Base-by-base conservation (phyloP, 495 filamentous ascomycete species). In the Xylaria intraflava region DNA sequence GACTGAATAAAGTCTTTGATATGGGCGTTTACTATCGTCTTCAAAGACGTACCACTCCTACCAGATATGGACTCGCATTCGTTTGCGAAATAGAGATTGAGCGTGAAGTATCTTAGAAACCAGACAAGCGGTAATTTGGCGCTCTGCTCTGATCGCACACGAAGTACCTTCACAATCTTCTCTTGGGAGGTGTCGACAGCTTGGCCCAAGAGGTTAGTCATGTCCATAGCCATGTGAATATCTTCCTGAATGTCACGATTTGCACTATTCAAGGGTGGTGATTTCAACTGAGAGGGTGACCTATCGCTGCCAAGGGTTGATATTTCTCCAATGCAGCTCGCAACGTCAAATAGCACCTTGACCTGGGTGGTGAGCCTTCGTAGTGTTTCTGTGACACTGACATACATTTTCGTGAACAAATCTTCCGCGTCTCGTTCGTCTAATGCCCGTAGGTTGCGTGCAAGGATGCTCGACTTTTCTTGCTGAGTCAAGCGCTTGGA, bases 11-110 rank as follows among this genome's bases (percentile, higher is more conserved):
- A 98, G 26, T 95, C 90, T 42, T 83, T 84, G 62, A 98, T 96
- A 53, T 98, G 93, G 45, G 81, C 83, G 57, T 95, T 92, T 33
- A 98, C 88, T 1, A 95, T 78, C 3, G 81, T 92, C 65, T 95
- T 95, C 24, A 98, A 74, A 1, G 85, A 78, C 6, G 83, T 85
- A 2, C 91, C 91, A 48, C 89, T 84, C 49, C 93, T 81, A 2
- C 93, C 93, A 12, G 89, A 95, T 14, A 96, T 89, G 3, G 93
- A 88, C 67, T 99, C 93, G 60, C 93, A 99, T 65, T 99, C 93
- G 60, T 96, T 94, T 7, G 89, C 89, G 62, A 97, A 99, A 20
- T 95, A 81, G 23, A 91, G 81, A 59, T 96, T 97, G 17, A 99
- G 81, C 7, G 82, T 90, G 64, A 96, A 95, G 64, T 97, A 97